Evolutionary conservation across 2,329 filamentous ascomycete genomes (phyloP).

Genomic region (Arthroderma sp.): DNA sequence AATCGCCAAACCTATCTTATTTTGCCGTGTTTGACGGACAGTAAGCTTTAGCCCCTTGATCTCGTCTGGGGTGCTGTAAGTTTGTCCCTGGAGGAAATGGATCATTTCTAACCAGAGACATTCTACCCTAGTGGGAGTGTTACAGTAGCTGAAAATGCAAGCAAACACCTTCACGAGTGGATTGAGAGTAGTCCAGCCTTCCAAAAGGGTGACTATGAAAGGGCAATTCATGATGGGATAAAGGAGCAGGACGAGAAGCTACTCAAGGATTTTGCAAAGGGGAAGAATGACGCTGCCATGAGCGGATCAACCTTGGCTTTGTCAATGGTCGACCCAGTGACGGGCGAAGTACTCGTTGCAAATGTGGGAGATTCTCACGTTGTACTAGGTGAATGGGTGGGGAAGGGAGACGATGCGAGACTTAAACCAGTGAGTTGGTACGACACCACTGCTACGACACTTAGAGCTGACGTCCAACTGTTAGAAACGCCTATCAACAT

Average conservation of each 20-base stretch:
- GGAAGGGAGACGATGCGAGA: constrained; percentile 8
- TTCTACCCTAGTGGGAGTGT: constrained; percentile 16
- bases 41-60: constrained; percentile 12
- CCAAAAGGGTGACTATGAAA: constrained; percentile 17
- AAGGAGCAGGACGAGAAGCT: constrained; percentile 19
- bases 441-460: neutral
- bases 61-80: neutral
- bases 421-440: neutral
- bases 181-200: constrained; percentile 20
- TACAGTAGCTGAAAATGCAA: constrained; percentile 22
- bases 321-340: constrained; percentile 21
- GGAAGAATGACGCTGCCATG: constrained; percentile 16
- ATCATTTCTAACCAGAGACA: neutral
- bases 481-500: constrained; percentile 21
- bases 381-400: constrained; percentile 21
- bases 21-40: constrained; percentile 26
- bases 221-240: constrained; percentile 19
- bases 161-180: constrained; percentile 16
- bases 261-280: constrained; percentile 16
- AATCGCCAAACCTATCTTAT: constrained; percentile 18
- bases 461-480: no score
- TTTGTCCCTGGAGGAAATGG: neutral
- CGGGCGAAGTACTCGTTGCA: constrained; percentile 20
- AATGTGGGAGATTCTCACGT: constrained; percentile 26
- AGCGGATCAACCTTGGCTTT: constrained; percentile 23